Base-by-base conservation (phyloP, 1,284 basidiomycete species). In the Tilletia indica region DNA sequence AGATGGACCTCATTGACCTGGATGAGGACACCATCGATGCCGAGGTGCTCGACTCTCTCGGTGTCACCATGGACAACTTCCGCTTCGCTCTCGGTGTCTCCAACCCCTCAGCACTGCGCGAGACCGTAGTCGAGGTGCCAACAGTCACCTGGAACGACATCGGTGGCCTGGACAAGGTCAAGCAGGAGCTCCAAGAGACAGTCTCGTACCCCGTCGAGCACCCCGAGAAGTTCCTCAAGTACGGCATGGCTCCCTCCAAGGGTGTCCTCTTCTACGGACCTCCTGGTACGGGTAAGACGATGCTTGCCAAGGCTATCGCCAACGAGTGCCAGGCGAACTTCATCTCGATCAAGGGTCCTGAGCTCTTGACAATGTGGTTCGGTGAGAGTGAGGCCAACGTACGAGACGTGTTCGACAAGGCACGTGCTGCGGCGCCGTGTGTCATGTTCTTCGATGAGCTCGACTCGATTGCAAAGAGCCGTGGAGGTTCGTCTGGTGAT, bases 391-490 rank as follows among this genome's bases (percentile, higher is more conserved):
- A 99, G 86, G 96, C 96, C 77, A 98, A 98, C 83, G 97, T 99
- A 69, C 93, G 97, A 80, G 97, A 99, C 80, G 94, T 99, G 74
- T 99, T 99, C 86, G 96, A 99, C 89, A 98, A 99, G 87, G 96
- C 97, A 69, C 93, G 97, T 80, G 96, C 96, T 31, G 97, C 97
- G 4, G 95, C 96, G 8, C 97, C 97, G 58, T 98, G 96, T 86
- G 94, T 99, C 77, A 97, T 99, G 94, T 99, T 99, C 92, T 99
- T 99, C 86, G 96, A 99, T 83, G 96, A 99, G 87, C 88, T 99
- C 83, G 96, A 99, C 85, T 97, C 96, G 12, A 98, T 99, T 80
- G 96, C 96, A 70, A 98, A 98, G 87, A 90, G 94, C 68, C 93
- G 97, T 87, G 96, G 96, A 74, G 83, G 83, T n/a, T 86, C 86